A percentile compares a stretch with the other conserved stretches of the same genome.
These are phyloP conservation scores for Rhodamnia argentea DNA, from an alignment of 345 rosid genomes.

Conservation along the genomic window DNA sequence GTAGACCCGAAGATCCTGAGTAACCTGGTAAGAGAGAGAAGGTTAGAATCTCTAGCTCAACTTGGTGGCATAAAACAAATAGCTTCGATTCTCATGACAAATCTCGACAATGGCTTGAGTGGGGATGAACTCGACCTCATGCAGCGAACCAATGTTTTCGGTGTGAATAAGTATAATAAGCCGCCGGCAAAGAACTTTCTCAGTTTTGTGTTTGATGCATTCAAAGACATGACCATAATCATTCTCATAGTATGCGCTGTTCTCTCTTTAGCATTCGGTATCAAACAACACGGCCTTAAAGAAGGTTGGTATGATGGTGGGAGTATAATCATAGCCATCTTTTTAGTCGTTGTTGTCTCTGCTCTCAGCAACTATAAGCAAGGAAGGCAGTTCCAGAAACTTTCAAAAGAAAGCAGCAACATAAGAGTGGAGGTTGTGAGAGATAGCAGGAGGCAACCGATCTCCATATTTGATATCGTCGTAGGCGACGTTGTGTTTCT, in stretches of 20 bases:
- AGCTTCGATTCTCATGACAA: constrained; percentile 26
- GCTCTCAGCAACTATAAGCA: constrained; percentile 43
- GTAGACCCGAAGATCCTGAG: background rate
- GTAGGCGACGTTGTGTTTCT: constrained; percentile 53
- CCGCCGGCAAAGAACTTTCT: constrained; percentile 42
- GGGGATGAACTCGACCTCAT: constrained; percentile 17
- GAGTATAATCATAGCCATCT: constrained; percentile 46
- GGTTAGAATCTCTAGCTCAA: background rate
- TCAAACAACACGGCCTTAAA: constrained; percentile 41
- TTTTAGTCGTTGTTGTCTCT: constrained; percentile 43
- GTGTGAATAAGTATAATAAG: constrained; percentile 48
- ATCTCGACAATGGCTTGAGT: constrained; percentile 21
- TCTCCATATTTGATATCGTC: constrained; percentile 50
- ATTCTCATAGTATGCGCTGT: constrained; percentile 50
- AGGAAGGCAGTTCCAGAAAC: constrained; percentile 37
- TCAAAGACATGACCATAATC: constrained; percentile 45
- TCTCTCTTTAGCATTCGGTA: constrained; percentile 52
- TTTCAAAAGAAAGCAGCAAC: constrained; percentile 40
- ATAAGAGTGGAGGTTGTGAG: constrained; percentile 43
- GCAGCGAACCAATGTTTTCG: constrained; percentile 32
- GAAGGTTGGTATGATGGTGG: constrained; percentile 80
- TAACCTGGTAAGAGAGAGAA: background rate
- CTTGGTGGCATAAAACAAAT: constrained; percentile 32
- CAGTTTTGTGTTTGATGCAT: constrained; percentile 38
- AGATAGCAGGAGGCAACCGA: constrained; percentile 27